These are phyloP conservation scores for Adansonia grandidieri DNA, from an alignment of 441 rosid genomes.

Conservation along the genomic window DNA sequence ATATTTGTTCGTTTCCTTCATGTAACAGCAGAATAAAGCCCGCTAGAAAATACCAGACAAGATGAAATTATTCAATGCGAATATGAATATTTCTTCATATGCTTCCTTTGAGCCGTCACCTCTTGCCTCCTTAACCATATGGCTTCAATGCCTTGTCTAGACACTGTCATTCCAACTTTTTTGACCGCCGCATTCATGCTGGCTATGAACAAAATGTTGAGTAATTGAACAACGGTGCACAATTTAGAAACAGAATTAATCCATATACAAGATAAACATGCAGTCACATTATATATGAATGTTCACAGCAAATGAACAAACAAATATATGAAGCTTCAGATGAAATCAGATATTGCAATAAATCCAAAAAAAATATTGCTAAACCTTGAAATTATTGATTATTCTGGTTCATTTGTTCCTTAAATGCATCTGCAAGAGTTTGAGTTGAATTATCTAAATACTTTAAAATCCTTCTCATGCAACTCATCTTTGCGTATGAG, in stretches of 20 bases:
- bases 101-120: constrained; percentile 61
- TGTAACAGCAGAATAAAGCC: background rate
- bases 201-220: constrained; percentile 19
- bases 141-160: constrained; percentile 63
- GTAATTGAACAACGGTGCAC: background rate
- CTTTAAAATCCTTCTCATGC: constrained; percentile 45
- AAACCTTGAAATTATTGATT: background rate
- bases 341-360: too few species aligned
- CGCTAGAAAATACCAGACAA: background rate
- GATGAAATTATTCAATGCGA: constrained; percentile 62
- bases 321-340: background rate
- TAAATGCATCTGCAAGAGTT: background rate
- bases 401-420: background rate
- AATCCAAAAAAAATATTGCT: too few species aligned
- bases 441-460: constrained; percentile 24
- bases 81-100: constrained; percentile 76
- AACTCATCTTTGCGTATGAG: constrained; percentile 40
- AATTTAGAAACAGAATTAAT: background rate
- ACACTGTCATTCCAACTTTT: constrained; percentile 67
- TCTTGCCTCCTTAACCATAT: constrained; percentile 63
- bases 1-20: background rate
- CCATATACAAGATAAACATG: background rate
- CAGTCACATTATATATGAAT: background rate
- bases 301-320: background rate
- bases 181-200: constrained; percentile 48